These are phyloP conservation scores for Cladosporium sp. DNA, from an alignment of 2,329 filamentous ascomycete species.

Conservation along the genomic window DNA sequence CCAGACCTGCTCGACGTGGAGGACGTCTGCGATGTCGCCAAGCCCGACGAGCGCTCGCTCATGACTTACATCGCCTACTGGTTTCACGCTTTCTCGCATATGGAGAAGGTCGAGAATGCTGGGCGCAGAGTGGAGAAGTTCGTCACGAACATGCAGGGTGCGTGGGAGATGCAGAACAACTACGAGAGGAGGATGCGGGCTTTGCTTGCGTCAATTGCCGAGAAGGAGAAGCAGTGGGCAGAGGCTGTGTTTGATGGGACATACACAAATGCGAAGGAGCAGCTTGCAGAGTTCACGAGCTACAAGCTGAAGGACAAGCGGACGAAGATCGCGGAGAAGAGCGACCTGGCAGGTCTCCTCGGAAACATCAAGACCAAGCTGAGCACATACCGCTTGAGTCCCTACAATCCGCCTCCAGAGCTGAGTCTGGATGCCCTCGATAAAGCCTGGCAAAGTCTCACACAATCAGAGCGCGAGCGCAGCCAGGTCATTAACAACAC, in stretches of 20 bases:
- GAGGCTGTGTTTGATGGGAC: conserved; percentile 80
- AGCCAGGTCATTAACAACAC: conserved; percentile 97
- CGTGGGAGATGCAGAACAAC: conserved; percentile 98
- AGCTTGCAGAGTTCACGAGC: conserved; percentile 71
- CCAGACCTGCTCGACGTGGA: conserved; percentile 93
- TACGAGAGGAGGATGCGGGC: conserved; percentile 88
- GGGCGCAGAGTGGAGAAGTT: conserved; percentile 96
- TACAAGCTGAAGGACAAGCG: conserved; percentile 91
- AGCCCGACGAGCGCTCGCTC: conserved; percentile 89
- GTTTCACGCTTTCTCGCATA: conserved; percentile 99
- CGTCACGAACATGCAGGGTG: conserved; percentile 96
- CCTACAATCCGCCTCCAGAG: conserved; percentile 84
- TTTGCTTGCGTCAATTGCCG: conserved; percentile 66
- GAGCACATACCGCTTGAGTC: conserved; percentile 83
- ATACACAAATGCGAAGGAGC: conserved; percentile 84
- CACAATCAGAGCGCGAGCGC: conserved; percentile 76
- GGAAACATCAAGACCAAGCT: conserved; percentile 99
- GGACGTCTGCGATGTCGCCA: conserved; percentile 93
- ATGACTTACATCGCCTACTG: conserved; percentile 99
- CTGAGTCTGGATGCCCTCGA: conserved; percentile 78
- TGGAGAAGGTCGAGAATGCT: conserved; percentile 97
- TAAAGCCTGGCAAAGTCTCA: conserved; percentile 69
- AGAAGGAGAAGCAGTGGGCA: conserved; percentile 71
- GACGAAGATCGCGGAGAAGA: conserved; percentile 96
- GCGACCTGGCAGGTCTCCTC: conserved; percentile 82